Base-by-base conservation (phyloP, 1,284 basidiomycete genomes). In the Irpex sp. region DNA sequence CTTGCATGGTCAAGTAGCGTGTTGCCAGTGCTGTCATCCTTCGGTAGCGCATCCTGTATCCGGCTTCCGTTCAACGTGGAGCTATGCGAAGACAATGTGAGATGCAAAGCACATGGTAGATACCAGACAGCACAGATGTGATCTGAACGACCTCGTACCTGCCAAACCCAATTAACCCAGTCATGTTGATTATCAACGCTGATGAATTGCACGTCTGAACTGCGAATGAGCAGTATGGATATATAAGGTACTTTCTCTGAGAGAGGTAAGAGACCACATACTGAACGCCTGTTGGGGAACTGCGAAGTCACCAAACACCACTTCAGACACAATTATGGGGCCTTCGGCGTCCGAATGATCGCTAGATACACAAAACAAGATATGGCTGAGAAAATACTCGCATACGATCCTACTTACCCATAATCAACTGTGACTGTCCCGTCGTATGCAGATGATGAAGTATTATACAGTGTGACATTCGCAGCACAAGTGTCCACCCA, bases 291-390 rank as follows among this genome's bases (percentile, higher is more conserved):
- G 61, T 5, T 31, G 34, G 7, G 17, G 17, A 8, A 62, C 57
- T 9, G 34, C 40, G 57, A 62, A 62, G 37, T 62, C 52, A 6
- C 61, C 61, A 21, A 62, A 55, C 2, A 49, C 54, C 13, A 52
- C 48, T 34, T 62, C 48, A 2, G 47, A 56, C 13, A 62, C 17
- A 8, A 58, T n/a, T 26, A 62, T 62, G 15, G 40, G 56, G 2
- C 56, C 61, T 9, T 17, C 26, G n/a, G 61, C 61, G 17, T 37
- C 40, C 13, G 55, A 52, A 15, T 37, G 21, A 51, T 62, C 61
- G 15, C 56, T 62, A 34, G 9, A 38, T 19, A 17, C 17, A 31
- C 40, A 11, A 21, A 59, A 48, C 17, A 21, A n/a, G 15, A 19
- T 40, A 9, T 17, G 9, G 38, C 40, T 9, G 9, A 44, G 17